Conservation (phyloP, 768 basidiomycete species). For the Pholiota microspora region DNA sequence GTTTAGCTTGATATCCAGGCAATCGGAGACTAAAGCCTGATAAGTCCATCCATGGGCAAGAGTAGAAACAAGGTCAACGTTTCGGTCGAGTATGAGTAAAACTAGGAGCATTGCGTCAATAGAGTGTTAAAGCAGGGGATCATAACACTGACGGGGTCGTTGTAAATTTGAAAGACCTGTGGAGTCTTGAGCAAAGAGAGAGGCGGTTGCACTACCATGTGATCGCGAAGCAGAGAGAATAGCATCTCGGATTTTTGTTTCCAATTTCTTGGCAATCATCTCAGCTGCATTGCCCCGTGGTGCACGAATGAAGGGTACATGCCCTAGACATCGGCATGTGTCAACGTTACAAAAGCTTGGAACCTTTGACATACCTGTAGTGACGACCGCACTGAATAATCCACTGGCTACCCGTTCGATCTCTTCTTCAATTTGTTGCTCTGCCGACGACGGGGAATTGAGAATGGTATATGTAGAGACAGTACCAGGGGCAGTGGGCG, state of each 20-base stretch:
- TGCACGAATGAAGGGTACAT: constrained; percentile 92
- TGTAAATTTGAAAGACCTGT: constrained; percentile 85
- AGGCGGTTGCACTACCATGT: constrained; percentile 42
- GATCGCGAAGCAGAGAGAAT: constrained; percentile 68
- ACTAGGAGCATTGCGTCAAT: constrained; percentile 47
- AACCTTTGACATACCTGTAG: constrained; percentile 59
- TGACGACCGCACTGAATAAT: constrained; percentile 88
- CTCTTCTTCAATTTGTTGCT: constrained; percentile 89
- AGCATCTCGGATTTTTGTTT: constrained; percentile 87
- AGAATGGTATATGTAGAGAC: constrained; percentile 79
- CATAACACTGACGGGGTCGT: constrained; percentile 65
- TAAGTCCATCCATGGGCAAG: constrained; percentile 99
- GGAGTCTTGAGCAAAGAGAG: constrained; percentile 77
- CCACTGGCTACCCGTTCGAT: constrained; percentile 90
- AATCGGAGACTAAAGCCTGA: constrained; percentile 96
- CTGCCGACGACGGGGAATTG: constrained; percentile 87
- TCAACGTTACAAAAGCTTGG: constrained; percentile 1
- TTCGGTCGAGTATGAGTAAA: constrained; percentile 90
- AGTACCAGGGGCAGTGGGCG: constrained; percentile 28
- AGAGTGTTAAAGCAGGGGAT: too few relatives aligned
- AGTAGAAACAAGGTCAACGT: constrained; percentile 91
- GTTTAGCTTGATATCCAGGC: constrained; percentile 95
- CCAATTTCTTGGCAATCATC: constrained; percentile 97
- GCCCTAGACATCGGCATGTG: constrained; percentile 49
- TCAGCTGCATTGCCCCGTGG: constrained; percentile 97